Base-by-base conservation (phyloP, 164 flowering plant species). In the Vitis rotundifolia region DNA sequence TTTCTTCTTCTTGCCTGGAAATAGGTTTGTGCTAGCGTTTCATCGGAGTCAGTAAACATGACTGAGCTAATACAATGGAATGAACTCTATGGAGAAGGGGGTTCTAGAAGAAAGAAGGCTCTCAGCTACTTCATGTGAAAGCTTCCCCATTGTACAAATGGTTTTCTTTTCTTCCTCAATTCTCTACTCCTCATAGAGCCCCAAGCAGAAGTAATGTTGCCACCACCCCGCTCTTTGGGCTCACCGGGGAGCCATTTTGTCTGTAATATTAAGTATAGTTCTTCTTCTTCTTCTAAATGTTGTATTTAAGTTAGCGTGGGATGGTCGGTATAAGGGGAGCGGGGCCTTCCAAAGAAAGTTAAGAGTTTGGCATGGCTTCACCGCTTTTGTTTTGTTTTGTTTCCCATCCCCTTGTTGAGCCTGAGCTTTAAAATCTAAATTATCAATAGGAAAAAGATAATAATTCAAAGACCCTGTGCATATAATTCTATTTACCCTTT, bases 21-120 rank as follows among this genome's bases (percentile, higher is more conserved):
- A 16, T 76, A 93, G 98, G 98, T 93, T 18, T 90, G 97, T 65
- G 95, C 98, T 1, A 93, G 98, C 73, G 98, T 93, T n/a, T 91
- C 95, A n/a, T 90, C 95, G 0, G 95, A 93, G 66, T 91, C 97
- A 1, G 84, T 80, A 13, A 93, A 91, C 81, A 93, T 91, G 97
- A 88, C 79, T 0, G 98, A 89, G 83, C 87, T 93, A 19, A 64
- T 76, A 68, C 98, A 91, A 66, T 93, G 98, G 98, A 93, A 93
- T 72, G 98, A 93, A 68, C 88, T 89, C 2, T 91, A 93, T 49
- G 95, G 98, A 0, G 97, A 93, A 78, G 98, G 98, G 5, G 98
- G 98, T 59, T 93, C 98, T 0, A 81, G 98, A 79, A 84, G 80
- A 79, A 93, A 88, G 79, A 84, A 64, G 71, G 75, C 92, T 67